Evolutionary conservation across 164 flowering plant species (phyloP), one percentile per base, ranked within the genome.

Genomic region (Macadamia tetraphylla): DNA sequence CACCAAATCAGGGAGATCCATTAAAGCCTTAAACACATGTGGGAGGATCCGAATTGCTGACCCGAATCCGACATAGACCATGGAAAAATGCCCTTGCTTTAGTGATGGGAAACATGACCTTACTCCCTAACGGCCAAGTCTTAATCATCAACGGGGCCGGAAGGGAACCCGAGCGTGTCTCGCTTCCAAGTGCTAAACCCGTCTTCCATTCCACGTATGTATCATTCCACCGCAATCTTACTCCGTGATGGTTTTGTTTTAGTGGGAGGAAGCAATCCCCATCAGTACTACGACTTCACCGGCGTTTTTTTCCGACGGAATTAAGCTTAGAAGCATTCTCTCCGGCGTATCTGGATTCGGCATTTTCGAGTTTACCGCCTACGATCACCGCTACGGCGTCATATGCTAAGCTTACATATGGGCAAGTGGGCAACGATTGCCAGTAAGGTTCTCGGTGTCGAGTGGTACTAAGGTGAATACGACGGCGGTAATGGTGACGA

Each of bases 41-140:
- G 40, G 3, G 5, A 35, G 40, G 40, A 35, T 35, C 3, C 3
- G 3, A 35, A 35, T 35, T 35, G 0, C 40, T 35, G 40, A 35
- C 40, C 40, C 40, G 40, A 35, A 35, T 35, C 40, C 40, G 0
- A 46, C 49, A 3, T 86, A 88, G 90, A 72, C 17, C 6, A 75
- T 83, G 73, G 90, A 86, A 69, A 71, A 69, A 86, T 86, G 90
- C 90, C 90, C 10, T 7, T 71, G 29, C 10, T 2, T 66, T 87
- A 44, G 74, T 77, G 9, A 80, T 86, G 86, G 79, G 83, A 0
- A 87, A 86, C 72, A 81, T 86, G 87, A 67, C 78, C 3, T 0
- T 84, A 64, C 35, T 86, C 15, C 90, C 90, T 0, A 81, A 74
- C 0, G 86, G 85, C 0, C 80, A 86, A 18, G 85, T 86, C 1